Evolutionary conservation across 1,139 yeast genomes (phyloP).

Genomic region (Debaryomycetaceae sp.): DNA sequence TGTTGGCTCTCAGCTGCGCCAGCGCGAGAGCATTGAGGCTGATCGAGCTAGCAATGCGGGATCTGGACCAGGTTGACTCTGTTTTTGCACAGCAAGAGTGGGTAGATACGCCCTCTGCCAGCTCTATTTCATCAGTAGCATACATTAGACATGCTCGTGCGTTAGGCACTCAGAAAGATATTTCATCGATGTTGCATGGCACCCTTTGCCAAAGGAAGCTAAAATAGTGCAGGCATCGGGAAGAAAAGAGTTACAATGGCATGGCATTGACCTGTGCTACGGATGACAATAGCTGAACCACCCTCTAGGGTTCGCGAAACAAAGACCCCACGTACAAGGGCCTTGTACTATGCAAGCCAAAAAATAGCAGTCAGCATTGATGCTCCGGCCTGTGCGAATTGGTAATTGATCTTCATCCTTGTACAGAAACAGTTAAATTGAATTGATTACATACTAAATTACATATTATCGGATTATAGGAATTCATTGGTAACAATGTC

Average conservation of each 20-base stretch:
- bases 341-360: not conserved
- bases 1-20: too few species aligned
- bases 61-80: too few species aligned
- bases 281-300: not conserved
- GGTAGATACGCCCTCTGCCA: too few species aligned
- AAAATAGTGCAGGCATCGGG: not conserved
- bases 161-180: not conserved
- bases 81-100: too few species aligned
- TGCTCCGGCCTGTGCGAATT: too few species aligned
- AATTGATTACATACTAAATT: constrained; percentile 1
- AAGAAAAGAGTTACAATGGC: too few species aligned
- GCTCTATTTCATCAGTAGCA: too few species aligned
- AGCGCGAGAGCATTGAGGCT: too few species aligned
- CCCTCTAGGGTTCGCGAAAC: not conserved
- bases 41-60: too few species aligned
- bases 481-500: not conserved
- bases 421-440: not conserved
- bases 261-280: not conserved
- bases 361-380: not conserved
- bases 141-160: not conserved
- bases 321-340: not conserved
- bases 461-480: not conserved
- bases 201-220: not conserved
- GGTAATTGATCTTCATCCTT: too few species aligned
- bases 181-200: not conserved